A percentile compares a stretch with the other conserved stretches of the same genome.
Conservation (phyloP, 2,329 filamentous ascomycete genomes). For the Epichloe aotearoae region DNA sequence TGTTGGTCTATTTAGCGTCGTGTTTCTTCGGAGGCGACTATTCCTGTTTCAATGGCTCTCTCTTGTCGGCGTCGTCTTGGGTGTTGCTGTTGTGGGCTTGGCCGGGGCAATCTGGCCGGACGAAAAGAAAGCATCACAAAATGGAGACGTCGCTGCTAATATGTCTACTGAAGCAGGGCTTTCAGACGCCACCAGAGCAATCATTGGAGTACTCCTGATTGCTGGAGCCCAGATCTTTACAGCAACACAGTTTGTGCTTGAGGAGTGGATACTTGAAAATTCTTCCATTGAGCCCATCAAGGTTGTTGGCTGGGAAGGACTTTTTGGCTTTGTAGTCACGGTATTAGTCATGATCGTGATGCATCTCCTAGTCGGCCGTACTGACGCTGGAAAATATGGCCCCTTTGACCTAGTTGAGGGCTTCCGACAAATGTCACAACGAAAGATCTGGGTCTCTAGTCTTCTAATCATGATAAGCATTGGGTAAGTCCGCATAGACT, state of each 20-base stretch:
- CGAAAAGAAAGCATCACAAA: conserved; percentile 33
- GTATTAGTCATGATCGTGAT: conserved; percentile 65
- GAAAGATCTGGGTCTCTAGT: conserved; percentile 60
- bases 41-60: conserved; percentile 87
- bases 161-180: conserved; percentile 26
- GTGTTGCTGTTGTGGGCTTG: conserved; percentile 80
- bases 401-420: conserved; percentile 88
- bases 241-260: conserved; percentile 87
- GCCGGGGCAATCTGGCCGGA: conserved; percentile 73
- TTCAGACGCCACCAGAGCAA: conserved; percentile 32
- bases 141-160: conserved; percentile 16
- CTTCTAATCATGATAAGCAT: conserved; percentile 95
- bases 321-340: conserved; percentile 80
- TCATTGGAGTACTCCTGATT: conserved; percentile 80
- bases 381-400: conserved; percentile 59
- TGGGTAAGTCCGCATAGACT: conserved; percentile 42
- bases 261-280: conserved; percentile 75
- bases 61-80: conserved; percentile 71
- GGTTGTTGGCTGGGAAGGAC: conserved; percentile 90
- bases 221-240: conserved; percentile 94
- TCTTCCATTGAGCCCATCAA: conserved; percentile 62
- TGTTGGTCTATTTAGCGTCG: conserved; percentile 85
- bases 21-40: conserved; percentile 72
- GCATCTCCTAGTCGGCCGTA: conserved; percentile 64
- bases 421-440: conserved; percentile 62